A percentile compares a stretch with the other conserved stretches of the same genome.
Conservation (phyloP, 176 grass and related monocot genomes). For the Bolboschoenus planiculmis region DNA sequence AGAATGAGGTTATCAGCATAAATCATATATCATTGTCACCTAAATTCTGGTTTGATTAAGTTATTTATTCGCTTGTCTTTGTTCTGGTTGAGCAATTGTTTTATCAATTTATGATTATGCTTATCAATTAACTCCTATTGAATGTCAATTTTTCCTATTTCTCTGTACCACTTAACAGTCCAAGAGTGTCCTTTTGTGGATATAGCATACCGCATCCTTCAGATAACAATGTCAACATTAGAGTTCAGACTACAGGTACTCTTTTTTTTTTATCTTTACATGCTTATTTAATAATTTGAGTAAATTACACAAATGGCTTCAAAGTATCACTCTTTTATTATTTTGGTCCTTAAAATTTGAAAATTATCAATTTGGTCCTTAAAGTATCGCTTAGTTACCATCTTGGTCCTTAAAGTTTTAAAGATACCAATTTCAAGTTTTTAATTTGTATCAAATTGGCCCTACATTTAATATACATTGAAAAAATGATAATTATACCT, state of each 20-base stretch:
- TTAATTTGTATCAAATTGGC: too few species aligned
- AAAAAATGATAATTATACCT: too few species aligned
- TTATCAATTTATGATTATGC: background rate
- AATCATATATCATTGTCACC: background rate
- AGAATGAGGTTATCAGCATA: background rate
- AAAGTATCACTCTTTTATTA: too few species aligned
- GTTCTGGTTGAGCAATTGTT: background rate
- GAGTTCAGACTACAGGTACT: slow-evolving; percentile 85
- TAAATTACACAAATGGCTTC: too few species aligned
- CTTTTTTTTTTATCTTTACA: background rate
- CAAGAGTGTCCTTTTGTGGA: slow-evolving; percentile 80
- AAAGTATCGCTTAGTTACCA: too few species aligned
- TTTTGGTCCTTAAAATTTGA: too few species aligned
- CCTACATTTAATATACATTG: too few species aligned
- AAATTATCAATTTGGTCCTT: too few species aligned
- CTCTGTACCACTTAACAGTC: slow-evolving; percentile 33
- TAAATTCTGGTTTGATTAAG: background rate
- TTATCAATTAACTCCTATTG: background rate
- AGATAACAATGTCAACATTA: slow-evolving; percentile 90
- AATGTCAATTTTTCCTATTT: slow-evolving; percentile 4
- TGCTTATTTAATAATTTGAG: background rate
- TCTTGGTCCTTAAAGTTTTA: too few species aligned
- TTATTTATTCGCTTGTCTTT: background rate
- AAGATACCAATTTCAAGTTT: too few species aligned
- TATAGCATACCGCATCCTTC: slow-evolving; percentile 87